A percentile compares a stretch with the other conserved stretches of the same genome.
Evolutionary conservation across 2,329 filamentous ascomycete genomes (phyloP).

Genomic region (Fusarium duplospermum): DNA sequence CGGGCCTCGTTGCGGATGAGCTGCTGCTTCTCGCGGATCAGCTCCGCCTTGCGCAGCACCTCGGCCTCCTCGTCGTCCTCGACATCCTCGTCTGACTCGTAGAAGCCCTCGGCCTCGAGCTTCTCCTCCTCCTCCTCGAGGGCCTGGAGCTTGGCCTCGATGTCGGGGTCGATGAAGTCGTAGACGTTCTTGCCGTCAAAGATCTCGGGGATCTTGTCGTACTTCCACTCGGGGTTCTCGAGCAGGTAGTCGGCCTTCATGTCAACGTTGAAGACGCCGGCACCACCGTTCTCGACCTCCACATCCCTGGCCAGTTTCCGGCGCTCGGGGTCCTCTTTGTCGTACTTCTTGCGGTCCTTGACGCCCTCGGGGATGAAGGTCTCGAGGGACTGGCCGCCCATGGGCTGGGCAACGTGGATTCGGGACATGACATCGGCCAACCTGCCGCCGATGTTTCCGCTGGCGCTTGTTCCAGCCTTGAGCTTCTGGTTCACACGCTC

Average conservation of each 20-base stretch:
- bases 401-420: conserved; percentile 96
- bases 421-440: conserved; percentile 91
- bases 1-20: conserved; percentile 94
- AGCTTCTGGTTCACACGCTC: conserved; percentile 96
- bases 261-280: conserved; percentile 96
- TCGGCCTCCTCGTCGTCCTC: conserved; percentile 92
- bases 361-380: conserved; percentile 89
- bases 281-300: conserved; percentile 91
- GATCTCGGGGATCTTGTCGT: conserved; percentile 94
- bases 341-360: conserved; percentile 86
- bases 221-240: conserved; percentile 91
- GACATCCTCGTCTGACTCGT: conserved; percentile 84
- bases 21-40: conserved; percentile 94
- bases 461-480: conserved; percentile 85
- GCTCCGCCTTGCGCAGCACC: conserved; percentile 88
- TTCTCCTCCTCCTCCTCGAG: conserved; percentile 96
- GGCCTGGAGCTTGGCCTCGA: conserved; percentile 89
- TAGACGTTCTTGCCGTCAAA: conserved; percentile 97
- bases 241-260: conserved; percentile 89
- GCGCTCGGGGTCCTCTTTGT: conserved; percentile 88
- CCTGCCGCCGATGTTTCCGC: conserved; percentile 81
- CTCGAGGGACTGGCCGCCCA: conserved; percentile 82
- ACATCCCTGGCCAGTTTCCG: conserved; percentile 84
- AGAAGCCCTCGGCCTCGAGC: conserved; percentile 91
- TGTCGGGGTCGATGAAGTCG: conserved; percentile 97